A percentile compares a stretch with the other conserved stretches of the same genome.
phyloP scores from a whole-genome alignment of 108 stramenopile species.

The Discostella stelligeroides region DNA sequence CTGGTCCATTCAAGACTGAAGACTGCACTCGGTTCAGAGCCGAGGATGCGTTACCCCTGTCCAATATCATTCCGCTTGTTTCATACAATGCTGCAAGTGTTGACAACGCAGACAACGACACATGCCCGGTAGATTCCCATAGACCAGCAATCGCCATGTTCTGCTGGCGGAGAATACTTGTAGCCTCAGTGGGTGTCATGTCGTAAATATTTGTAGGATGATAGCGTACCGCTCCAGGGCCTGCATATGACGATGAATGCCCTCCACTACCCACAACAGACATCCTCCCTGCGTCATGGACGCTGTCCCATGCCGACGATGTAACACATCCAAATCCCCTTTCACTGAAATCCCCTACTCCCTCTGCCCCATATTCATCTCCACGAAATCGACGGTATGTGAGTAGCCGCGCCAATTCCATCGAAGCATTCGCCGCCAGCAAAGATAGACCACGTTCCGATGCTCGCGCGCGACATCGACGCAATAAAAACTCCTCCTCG shows the following conservation, averaged over 20 bases:
- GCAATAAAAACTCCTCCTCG: slow-evolving; percentile 30
- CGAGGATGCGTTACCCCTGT: slow-evolving; percentile 6
- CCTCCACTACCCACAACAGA: slow-evolving; percentile 2
- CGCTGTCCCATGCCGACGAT: slow-evolving; percentile 40
- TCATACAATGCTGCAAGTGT: slow-evolving; percentile 61
- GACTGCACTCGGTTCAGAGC: slow-evolving; percentile 39
- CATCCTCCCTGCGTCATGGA: slow-evolving; percentile 25
- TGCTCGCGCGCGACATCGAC: slow-evolving; percentile 35
- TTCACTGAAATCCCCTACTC: slow-evolving; percentile 5
- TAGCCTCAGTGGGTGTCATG: slow-evolving; percentile 45
- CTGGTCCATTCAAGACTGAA: slow-evolving; percentile 30
- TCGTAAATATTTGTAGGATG: slow-evolving; percentile 39
- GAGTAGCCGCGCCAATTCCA: slow-evolving; percentile 39
- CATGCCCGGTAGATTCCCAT: slow-evolving; percentile 68
- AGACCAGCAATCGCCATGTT: slow-evolving; percentile 61
- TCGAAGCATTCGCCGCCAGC: slow-evolving; percentile 33
- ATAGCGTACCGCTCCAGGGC: background rate
- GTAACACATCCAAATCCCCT: slow-evolving; percentile 3
- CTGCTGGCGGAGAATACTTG: slow-evolving; percentile 51
- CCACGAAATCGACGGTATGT: slow-evolving; percentile 14
- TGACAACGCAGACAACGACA: slow-evolving; percentile 51
- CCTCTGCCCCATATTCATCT: slow-evolving; percentile 13
- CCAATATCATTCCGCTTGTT: slow-evolving; percentile 12
- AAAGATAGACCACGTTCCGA: slow-evolving; percentile 39
- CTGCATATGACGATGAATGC: background rate